These are phyloP conservation scores for Pythium coloratum DNA, from an alignment of 352 stramenopile genomes.

Conservation along the genomic window DNA sequence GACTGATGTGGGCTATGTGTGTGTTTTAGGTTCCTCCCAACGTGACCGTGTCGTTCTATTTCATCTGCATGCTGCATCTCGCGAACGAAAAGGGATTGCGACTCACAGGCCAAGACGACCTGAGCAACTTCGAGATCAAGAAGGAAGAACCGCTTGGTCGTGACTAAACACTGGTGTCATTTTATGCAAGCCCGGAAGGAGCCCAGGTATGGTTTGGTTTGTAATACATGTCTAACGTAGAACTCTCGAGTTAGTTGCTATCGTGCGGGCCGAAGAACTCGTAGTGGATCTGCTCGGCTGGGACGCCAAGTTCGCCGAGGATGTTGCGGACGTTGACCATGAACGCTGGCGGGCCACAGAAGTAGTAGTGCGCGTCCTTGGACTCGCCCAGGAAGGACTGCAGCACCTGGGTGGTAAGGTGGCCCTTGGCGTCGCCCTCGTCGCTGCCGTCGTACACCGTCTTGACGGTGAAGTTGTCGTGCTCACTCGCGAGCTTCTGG, in stretches of 20 bases:
- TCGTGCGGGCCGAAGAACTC: slow-evolving; percentile 67
- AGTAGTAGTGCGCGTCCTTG: slow-evolving; percentile 47
- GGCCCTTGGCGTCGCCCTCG: slow-evolving; percentile 17
- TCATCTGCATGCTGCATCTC: slow-evolving; percentile 99
- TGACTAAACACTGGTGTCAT: slow-evolving; percentile 1
- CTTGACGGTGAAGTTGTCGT: slow-evolving; percentile 40
- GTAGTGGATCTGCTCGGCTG: slow-evolving; percentile 49
- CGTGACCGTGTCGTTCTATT: slow-evolving; percentile 98
- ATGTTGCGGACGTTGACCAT: slow-evolving; percentile 44
- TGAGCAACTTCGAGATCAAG: slow-evolving; percentile 76
- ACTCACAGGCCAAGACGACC: slow-evolving; percentile 74
- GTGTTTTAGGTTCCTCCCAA: slow-evolving; percentile 88
- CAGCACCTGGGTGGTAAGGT: slow-evolving; percentile 36
- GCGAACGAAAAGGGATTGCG: slow-evolving; percentile 98
- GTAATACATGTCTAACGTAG: slow-evolving; percentile 19
- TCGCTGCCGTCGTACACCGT: slow-evolving; percentile 29
- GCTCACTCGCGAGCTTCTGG: slow-evolving; percentile 32
- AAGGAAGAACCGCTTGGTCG: slow-evolving; percentile 21
- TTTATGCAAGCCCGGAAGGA: not conserved
- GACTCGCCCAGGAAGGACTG: slow-evolving; percentile 35
- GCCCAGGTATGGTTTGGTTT: not conserved
- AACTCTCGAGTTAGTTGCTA: slow-evolving; percentile 22
- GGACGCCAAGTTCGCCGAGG: slow-evolving; percentile 39
- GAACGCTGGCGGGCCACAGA: slow-evolving; percentile 57
- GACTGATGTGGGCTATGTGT: not conserved